Conservation (phyloP, 805 yeast genomes). For the Blastobotrys robertii region DNA sequence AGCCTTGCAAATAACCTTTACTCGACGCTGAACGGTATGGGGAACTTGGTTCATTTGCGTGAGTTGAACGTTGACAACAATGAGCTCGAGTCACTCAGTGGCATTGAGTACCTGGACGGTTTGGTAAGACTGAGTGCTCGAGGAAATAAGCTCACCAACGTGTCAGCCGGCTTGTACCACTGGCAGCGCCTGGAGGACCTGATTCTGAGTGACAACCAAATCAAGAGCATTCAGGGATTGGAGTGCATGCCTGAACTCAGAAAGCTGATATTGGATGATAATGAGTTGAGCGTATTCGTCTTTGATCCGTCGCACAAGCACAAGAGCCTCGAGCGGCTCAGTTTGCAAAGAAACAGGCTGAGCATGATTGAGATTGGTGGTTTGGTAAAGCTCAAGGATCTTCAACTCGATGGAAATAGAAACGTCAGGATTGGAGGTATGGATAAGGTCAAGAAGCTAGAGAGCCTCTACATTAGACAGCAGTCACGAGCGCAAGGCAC, state of each 20-base stretch:
- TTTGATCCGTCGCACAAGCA: slow-evolving; percentile 23
- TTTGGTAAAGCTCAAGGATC: slow-evolving; percentile 9
- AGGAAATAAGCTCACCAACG: slow-evolving; percentile 17
- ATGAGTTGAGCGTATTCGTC: slow-evolving; percentile 19
- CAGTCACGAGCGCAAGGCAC: slow-evolving; percentile 6
- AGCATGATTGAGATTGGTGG: slow-evolving; percentile 24
- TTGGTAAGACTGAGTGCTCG: slow-evolving; percentile 19
- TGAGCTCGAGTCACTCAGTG: slow-evolving; percentile 27
- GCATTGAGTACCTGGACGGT: slow-evolving; percentile 33
- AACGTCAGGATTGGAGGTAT: slow-evolving; percentile 23
- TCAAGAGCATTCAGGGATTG: slow-evolving; percentile 20
- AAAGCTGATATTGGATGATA: slow-evolving; percentile 32
- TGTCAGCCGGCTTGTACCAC: slow-evolving; percentile 14
- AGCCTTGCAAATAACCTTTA: slow-evolving; percentile 33
- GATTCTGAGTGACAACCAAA: slow-evolving; percentile 17
- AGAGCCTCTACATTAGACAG: slow-evolving; percentile 29
- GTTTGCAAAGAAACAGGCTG: slow-evolving; percentile 31
- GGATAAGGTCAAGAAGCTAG: slow-evolving; percentile 28
- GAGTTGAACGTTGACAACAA: slow-evolving; percentile 36
- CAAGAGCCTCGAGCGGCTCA: slow-evolving; percentile 29
- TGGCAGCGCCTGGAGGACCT: slow-evolving; percentile 22
- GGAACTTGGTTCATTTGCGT: slow-evolving; percentile 32
- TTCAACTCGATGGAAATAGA: slow-evolving; percentile 17
- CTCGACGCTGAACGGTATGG: slow-evolving; percentile 28
- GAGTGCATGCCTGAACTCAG: slow-evolving; percentile 25